Base-by-base conservation (phyloP, 345 rosid species). In the Melaleuca quinquenervia region DNA sequence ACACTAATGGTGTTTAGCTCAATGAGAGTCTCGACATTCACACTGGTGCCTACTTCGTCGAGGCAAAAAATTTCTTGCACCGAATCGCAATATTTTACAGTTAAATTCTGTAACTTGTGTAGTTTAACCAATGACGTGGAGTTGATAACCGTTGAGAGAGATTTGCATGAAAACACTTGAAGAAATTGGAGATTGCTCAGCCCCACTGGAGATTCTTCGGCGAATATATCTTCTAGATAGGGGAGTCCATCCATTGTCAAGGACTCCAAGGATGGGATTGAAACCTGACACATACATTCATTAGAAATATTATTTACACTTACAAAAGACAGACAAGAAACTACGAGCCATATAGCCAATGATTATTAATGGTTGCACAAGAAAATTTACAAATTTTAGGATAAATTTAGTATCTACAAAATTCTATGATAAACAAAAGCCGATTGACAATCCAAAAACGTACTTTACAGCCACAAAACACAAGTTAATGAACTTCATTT, bases 11-110 rank as follows among this genome's bases (percentile, higher is more conserved):
- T 58, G 32, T 3, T 24, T 58, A 58, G 6, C 4, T 58, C 3
- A 2, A 0, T 24, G 12, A n/a, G 18, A n/a, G 1, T 58, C 32
- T n/a, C 70, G 12, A 12, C 13, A 60, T 60, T 6, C 27, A 3
- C 36, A 12, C 1, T 60, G 0, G 36, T 1, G 3, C 18, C 11
- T 13, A 3, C 36, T 60, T 8, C 2, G 1, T 5, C 36, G 3
- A 60, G 18, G 7, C 27, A 32, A 60, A 60, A 60, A 6, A 60
- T 27, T 60, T 60, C 70, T 60, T 60, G 3, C 32, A 60, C 1
- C 4, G 0, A 60, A 60, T n/a, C 20, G 0, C 70, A 60, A 0
- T n/a, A 0, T n/a, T 1, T 13, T 27, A 60, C 7, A 2, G 3
- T 12, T 60, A 60, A 60, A 60, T 18, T n/a, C 12, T 22, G 60